These are phyloP conservation scores for Candida sithepensis DNA, from an alignment of 805 yeast genomes.

Conservation along the genomic window DNA sequence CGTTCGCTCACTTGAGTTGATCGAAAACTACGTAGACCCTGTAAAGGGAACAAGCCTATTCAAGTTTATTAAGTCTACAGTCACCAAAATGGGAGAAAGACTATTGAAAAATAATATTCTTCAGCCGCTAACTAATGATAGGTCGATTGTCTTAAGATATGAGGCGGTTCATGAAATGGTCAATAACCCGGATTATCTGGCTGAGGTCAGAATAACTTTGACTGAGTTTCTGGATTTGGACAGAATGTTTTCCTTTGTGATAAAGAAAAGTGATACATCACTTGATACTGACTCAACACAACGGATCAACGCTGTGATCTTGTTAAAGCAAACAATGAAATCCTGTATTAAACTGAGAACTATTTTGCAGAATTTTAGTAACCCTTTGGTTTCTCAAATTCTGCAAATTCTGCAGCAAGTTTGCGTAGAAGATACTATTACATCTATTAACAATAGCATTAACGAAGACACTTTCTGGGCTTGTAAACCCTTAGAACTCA, in stretches of 20 bases:
- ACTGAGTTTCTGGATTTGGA: slow-evolving; percentile 38
- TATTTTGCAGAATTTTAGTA: slow-evolving; percentile 12
- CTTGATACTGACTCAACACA: slow-evolving; percentile 26
- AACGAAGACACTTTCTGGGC: slow-evolving; percentile 45
- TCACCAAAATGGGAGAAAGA: slow-evolving; percentile 46
- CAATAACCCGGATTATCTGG: slow-evolving; percentile 10
- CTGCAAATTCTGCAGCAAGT: slow-evolving; percentile 26
- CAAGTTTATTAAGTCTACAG: slow-evolving; percentile 36
- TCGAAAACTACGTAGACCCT: slow-evolving; percentile 29
- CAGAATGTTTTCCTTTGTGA: slow-evolving; percentile 35
- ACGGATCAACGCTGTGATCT: slow-evolving; percentile 38
- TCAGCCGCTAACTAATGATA: slow-evolving; percentile 43
- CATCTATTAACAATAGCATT: slow-evolving; percentile 29
- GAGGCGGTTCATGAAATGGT: slow-evolving; percentile 37
- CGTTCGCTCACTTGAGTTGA: slow-evolving; percentile 35
- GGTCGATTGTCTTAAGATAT: slow-evolving; percentile 33
- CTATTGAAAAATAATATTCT: slow-evolving; percentile 38
- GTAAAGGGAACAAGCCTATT: slow-evolving; percentile 32
- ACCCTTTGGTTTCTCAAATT: slow-evolving; percentile 23
- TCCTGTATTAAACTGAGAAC: slow-evolving; percentile 17
- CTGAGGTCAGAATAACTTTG: slow-evolving; percentile 21
- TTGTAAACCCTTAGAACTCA: slow-evolving; percentile 34
- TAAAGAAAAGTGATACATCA: slow-evolving; percentile 23
- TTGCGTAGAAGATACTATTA: slow-evolving; percentile 20
- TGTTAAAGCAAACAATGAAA: slow-evolving; percentile 35